Evolutionary conservation across 352 stramenopile species (phyloP).

Genomic region (Pythium insidiosum): DNA sequence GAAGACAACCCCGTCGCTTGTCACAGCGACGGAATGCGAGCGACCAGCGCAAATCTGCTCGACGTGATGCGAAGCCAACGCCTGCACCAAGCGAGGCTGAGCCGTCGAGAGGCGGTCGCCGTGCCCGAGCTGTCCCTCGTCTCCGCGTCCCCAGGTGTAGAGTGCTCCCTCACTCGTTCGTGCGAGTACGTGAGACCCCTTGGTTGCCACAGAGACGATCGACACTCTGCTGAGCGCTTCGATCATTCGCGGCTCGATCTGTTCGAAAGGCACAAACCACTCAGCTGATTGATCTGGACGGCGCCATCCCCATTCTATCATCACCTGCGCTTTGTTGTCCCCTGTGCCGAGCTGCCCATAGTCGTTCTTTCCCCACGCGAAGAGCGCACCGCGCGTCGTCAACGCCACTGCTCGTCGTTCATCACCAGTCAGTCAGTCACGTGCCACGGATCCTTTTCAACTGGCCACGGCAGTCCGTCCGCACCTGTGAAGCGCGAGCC

Average conservation of each 20-base stretch:
- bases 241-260: constrained; percentile 24
- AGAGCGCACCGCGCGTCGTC: constrained; percentile 18
- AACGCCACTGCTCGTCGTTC: constrained; percentile 29
- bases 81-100: constrained; percentile 8
- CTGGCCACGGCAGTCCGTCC: too few relatives aligned
- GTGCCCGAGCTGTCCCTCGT: constrained; percentile 59
- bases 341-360: constrained; percentile 29
- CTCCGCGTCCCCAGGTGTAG: constrained; percentile 83
- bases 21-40: constrained; percentile 66
- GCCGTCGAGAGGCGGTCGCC: constrained; percentile 12
- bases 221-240: constrained; percentile 15
- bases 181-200: constrained; percentile 72
- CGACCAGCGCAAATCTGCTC: constrained; percentile 23
- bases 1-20: constrained; percentile 16
- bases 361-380: constrained; percentile 34
- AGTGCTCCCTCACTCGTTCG: constrained; percentile 56
- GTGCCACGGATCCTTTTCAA: too few relatives aligned
- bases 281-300: too few relatives aligned
- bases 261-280: too few relatives aligned
- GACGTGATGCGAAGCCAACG: constrained; percentile 11
- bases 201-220: constrained; percentile 38
- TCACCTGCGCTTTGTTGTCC: constrained; percentile 22
- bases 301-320: too few relatives aligned
- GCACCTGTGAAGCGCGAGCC: constrained; percentile 31
- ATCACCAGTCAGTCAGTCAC: too few relatives aligned